Conservation (phyloP, 495 filamentous ascomycete genomes). For the Aspergillus egyptiacus region DNA sequence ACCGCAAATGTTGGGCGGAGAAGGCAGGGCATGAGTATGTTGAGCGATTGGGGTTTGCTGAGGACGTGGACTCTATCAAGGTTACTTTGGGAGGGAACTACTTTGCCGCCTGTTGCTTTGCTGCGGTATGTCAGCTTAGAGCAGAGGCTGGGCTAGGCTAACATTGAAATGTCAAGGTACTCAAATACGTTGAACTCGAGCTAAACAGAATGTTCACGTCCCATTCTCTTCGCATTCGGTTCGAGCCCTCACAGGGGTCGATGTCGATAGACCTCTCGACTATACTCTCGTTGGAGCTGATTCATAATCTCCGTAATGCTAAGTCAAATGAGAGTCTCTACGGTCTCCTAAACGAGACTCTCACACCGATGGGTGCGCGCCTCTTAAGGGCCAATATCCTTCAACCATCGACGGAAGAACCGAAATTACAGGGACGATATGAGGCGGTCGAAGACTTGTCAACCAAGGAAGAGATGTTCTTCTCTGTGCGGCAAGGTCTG, state of each 20-base stretch:
- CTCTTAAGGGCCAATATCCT: conserved; percentile 76
- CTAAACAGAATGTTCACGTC: conserved; percentile 58
- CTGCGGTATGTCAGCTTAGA: conserved; percentile 56
- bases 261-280: conserved; percentile 94
- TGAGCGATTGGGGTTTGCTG: conserved; percentile 65
- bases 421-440: conserved; percentile 58
- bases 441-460: conserved; percentile 83
- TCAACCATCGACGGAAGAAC: conserved; percentile 75
- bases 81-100: conserved; percentile 75
- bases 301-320: conserved; percentile 74
- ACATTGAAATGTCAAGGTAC: conserved; percentile 50
- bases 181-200: conserved; percentile 74
- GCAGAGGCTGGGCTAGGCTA: neutral
- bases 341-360: conserved; percentile 74
- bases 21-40: conserved; percentile 71
- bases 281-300: conserved; percentile 76
- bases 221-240: conserved; percentile 79
- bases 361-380: conserved; percentile 82
- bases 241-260: conserved; percentile 80
- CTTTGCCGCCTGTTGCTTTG: conserved; percentile 83
- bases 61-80: conserved; percentile 74
- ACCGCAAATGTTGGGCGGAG: conserved; percentile 88
- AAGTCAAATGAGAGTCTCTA: conserved; percentile 76
- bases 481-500: conserved; percentile 59
- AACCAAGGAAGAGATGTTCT: conserved; percentile 82